Conservation (phyloP, 1,139 yeast species). For the Pichia sp. region DNA sequence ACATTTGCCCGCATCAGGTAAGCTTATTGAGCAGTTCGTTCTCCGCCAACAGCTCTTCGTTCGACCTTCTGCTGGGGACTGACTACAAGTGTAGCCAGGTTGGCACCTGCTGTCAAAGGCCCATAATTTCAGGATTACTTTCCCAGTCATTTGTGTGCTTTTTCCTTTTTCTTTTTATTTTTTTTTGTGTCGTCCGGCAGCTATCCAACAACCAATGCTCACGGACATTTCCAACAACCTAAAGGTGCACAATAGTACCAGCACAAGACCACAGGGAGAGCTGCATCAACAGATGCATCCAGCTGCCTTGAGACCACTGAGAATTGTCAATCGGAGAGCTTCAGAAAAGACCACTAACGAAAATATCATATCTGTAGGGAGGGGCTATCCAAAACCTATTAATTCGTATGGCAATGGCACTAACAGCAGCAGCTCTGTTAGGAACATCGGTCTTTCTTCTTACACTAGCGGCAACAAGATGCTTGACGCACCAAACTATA, state of each 20-base stretch:
- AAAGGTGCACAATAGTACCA: not conserved
- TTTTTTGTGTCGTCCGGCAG: not conserved
- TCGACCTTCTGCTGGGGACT: not conserved
- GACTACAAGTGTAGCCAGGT: not conserved
- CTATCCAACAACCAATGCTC: slow-evolving; percentile 15
- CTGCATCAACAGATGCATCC: not conserved
- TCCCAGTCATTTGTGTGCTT: not conserved
- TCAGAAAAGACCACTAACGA: not conserved
- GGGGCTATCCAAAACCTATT: not conserved
- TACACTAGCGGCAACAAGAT: slow-evolving; percentile 5
- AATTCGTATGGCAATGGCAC: not conserved
- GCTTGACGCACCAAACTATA: slow-evolving; percentile 18
- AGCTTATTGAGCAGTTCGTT: not conserved
- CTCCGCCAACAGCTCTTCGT: not conserved
- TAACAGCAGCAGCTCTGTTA: not conserved
- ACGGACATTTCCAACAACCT: slow-evolving; percentile 20
- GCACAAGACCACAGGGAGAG: not conserved
- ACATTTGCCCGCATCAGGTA: slow-evolving; percentile 6
- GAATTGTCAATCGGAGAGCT: slow-evolving; percentile 8
- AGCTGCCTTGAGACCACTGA: slow-evolving; percentile 4
- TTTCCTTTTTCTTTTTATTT: not conserved
- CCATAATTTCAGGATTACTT: not conserved
- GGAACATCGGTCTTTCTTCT: not conserved
- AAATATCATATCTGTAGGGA: not conserved
- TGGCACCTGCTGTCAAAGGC: not conserved